These are phyloP conservation scores for Lanmaoa rubissima DNA, from an alignment of 768 basidiomycete species.

Conservation along the genomic window DNA sequence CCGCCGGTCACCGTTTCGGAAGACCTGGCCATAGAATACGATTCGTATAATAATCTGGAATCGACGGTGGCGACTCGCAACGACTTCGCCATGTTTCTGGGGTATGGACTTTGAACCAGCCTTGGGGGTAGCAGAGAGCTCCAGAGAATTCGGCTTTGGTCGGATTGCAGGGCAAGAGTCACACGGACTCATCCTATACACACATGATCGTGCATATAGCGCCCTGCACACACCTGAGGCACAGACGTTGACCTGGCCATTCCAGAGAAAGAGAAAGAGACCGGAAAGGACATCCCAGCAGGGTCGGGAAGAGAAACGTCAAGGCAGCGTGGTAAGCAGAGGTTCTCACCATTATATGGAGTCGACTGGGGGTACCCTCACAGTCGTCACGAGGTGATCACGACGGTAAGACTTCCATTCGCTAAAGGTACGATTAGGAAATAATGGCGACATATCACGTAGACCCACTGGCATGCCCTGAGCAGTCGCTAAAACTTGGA, in stretches of 20 bases:
- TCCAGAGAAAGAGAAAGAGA: background rate
- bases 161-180: background rate
- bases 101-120: background rate
- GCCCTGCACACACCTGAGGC: background rate
- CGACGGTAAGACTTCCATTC: background rate
- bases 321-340: background rate
- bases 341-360: background rate
- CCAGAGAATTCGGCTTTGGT: background rate
- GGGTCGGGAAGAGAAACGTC: background rate
- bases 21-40: background rate
- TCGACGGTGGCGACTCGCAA: background rate
- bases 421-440: background rate
- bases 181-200: background rate
- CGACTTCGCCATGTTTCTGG: background rate
- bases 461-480: background rate
- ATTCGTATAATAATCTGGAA: no score
- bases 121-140: background rate
- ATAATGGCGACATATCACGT: background rate
- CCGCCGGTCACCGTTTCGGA: no score
- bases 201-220: background rate
- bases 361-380: conserved; percentile 15
- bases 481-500: background rate
- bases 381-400: conserved; percentile 4
- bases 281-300: background rate
- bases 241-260: background rate